phyloP scores from a whole-genome alignment of 176 grass and related monocot genomes.

The Avena insularis region DNA sequence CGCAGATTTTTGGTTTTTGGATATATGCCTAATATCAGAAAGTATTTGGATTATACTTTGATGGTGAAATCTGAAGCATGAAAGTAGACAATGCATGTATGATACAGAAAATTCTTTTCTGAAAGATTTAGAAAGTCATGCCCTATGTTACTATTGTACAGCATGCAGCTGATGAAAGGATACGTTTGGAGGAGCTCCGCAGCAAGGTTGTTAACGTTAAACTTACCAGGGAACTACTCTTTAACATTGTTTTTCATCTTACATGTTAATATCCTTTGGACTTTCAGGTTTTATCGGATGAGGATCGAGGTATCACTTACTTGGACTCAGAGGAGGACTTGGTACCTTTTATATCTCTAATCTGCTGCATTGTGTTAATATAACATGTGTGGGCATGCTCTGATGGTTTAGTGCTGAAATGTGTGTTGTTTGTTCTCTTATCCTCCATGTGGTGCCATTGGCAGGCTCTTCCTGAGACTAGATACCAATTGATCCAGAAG shows the following conservation, averaged over 20 bases:
- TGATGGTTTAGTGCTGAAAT: constrained; percentile 5
- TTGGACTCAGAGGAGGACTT: constrained; percentile 81
- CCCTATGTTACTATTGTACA: constrained; percentile 51
- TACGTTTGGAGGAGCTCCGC: constrained; percentile 88
- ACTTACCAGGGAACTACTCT: constrained; percentile 27
- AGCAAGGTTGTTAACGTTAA: constrained; percentile 67
- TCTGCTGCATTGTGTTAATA: constrained; percentile 29
- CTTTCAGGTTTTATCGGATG: constrained; percentile 79
- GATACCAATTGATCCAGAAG: constrained; percentile 89
- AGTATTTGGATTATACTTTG: constrained; percentile 13
- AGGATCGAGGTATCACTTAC: constrained; percentile 66
- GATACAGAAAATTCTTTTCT: constrained; percentile 25
- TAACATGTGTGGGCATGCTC: constrained; percentile 10
- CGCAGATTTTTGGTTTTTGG: constrained; percentile 18
- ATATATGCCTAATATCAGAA: not conserved
- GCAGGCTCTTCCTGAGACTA: constrained; percentile 87
- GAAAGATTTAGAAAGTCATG: constrained; percentile 36
- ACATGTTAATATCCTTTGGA: constrained; percentile 26
- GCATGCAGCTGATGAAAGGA: constrained; percentile 99
- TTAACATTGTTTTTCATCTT: constrained; percentile 19
- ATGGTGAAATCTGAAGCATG: constrained; percentile 11
- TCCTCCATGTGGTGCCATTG: constrained; percentile 15
- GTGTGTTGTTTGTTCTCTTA: constrained; percentile 25
- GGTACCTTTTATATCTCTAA: constrained; percentile 54
- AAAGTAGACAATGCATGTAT: constrained; percentile 20